Evolutionary conservation across 2,329 filamentous ascomycete genomes (phyloP), one percentile per base, ranked within the genome.

Genomic region (Dactylonectria estremocensis): DNA sequence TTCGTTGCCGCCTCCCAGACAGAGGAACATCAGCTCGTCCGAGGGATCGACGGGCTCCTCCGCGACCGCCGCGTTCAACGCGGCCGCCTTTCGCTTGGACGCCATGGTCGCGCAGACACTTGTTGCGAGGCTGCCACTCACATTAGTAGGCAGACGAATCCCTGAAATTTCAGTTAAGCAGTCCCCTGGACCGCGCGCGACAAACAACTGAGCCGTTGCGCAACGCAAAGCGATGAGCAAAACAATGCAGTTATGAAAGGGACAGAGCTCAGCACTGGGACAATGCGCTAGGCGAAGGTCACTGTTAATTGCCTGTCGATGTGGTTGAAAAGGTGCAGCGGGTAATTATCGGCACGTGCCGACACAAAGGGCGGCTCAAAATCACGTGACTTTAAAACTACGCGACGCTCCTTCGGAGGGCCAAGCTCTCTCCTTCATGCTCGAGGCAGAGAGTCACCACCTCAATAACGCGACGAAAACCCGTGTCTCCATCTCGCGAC

Each of bases 1-100:
- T 83, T 99, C 96, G 81, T 98, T 98, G 74, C 96, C 96, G 69
- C 96, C 96, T 69, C 96, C 96, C 43, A 99, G 85, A 76, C 94
- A 97, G 61, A 97, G 88, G 77, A 99, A 99, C 84, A 95, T 93
- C 66, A 99, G 89, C 85, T 98, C 95, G 79, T 99, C 96, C 1
- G 95, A 90, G 5, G 96, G 95, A 76, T 98, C 95, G 66, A 97
- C 92, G 1, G 95, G 94, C 77, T 98, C 95, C 65, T 98, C 94
- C 48, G 91, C 88, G 14, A 82, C 83, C 5, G 85, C 80, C 58
- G 90, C 84, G 61, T 90, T 89, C 87, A 97, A 92, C 10, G 92
- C 92, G 64, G 90, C 89, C 54, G 92, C 93, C 82, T 98, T 98
- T 77, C 95, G 91, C 83, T 98, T 98, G 61, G 94, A 91, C n/a